These are phyloP conservation scores for Uncinocarpus reesii DNA, from an alignment of 2,329 filamentous ascomycete species.

Conservation along the genomic window DNA sequence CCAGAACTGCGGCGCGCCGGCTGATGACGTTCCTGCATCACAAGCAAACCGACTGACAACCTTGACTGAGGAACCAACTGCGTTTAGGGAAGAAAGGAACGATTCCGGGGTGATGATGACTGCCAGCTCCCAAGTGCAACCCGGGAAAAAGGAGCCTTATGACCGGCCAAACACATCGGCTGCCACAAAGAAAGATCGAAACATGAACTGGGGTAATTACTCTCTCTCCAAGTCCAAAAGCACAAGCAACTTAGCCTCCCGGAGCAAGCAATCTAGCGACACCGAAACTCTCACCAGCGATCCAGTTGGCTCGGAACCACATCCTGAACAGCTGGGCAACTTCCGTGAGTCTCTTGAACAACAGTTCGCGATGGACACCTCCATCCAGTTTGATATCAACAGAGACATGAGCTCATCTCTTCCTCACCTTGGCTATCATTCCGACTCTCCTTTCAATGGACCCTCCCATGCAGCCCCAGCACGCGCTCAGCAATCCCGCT, in stretches of 20 bases:
- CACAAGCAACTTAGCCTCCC: background rate
- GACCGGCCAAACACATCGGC: background rate
- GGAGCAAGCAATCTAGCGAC: background rate
- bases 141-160: background rate
- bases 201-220: background rate
- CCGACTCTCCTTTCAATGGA: background rate
- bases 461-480: background rate
- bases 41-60: background rate
- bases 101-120: constrained; percentile 1
- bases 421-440: background rate
- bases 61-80: background rate
- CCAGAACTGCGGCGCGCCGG: no score
- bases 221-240: background rate
- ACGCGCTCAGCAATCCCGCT: background rate
- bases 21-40: background rate
- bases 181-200: background rate
- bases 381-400: background rate
- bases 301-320: background rate
- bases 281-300: background rate
- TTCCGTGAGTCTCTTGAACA: constrained; percentile 1
- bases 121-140: background rate
- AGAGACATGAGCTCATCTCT: background rate
- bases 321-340: background rate
- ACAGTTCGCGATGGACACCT: background rate
- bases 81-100: background rate